phyloP scores from a whole-genome alignment of 2,329 filamentous ascomycete genomes.

The Parascedosporium putredinis region DNA sequence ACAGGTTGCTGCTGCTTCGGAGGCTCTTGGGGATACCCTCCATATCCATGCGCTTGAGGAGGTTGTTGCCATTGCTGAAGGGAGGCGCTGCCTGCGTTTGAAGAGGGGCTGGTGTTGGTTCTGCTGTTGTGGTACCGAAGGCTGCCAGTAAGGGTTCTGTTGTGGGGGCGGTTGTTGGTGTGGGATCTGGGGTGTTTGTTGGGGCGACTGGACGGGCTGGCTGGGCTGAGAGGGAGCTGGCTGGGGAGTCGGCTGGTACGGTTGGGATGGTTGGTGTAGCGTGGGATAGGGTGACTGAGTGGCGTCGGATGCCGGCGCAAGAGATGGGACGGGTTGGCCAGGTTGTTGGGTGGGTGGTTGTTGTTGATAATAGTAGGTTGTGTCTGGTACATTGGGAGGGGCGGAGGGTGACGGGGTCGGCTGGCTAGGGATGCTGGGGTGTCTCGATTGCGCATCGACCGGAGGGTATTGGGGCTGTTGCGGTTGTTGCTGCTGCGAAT shows the following conservation, averaged over 20 bases:
- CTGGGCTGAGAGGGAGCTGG: conserved; percentile 19
- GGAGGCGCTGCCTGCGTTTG: conserved; percentile 16
- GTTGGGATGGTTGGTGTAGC: conserved; percentile 25
- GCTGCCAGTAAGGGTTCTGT: conserved; percentile 16
- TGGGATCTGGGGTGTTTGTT: conserved; percentile 17
- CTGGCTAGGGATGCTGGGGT: conserved; percentile 21
- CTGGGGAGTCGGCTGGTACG: conserved; percentile 15
- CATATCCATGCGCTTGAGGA: conserved; percentile 29
- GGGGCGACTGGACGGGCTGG: conserved; percentile 20
- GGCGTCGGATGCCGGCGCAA: conserved; percentile 29
- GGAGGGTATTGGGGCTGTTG: conserved; percentile 6
- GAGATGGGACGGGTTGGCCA: conserved; percentile 13
- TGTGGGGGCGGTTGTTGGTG: conserved; percentile 13
- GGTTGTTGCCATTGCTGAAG: conserved; percentile 20
- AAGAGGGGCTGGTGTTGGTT: conserved; percentile 12
- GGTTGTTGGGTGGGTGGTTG: conserved; percentile 9
- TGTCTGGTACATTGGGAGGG: conserved; percentile 7
- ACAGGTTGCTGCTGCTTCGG: conserved; percentile 32
- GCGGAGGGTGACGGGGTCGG: conserved; percentile 17
- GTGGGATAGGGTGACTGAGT: conserved; percentile 41
- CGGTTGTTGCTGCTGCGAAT: not conserved
- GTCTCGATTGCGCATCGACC: not conserved
- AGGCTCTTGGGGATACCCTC: conserved; percentile 39
- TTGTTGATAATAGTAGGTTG: conserved; percentile 8
- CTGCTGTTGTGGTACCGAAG: conserved; percentile 19